Base-by-base conservation (phyloP, 2,329 filamentous ascomycete genomes). In the Aspergillus flavus region DNA sequence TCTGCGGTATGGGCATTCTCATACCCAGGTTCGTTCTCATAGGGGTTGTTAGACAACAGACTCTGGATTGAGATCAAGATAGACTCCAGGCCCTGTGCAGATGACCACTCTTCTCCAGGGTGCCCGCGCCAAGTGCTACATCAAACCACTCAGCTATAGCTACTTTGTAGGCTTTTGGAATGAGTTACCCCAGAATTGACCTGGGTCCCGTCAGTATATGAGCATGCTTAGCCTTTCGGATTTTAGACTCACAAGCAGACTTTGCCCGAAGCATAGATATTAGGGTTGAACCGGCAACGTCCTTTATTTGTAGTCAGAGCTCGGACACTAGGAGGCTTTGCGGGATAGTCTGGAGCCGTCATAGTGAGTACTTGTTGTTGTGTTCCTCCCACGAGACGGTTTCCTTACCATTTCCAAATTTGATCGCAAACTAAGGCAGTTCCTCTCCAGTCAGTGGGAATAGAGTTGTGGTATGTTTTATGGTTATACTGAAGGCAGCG, bases 21-120 rank as follows among this genome's bases (percentile, higher is more conserved):
- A 70, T 92, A 97, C 6, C 95, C 95, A 1, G 95, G 95, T 76
- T 99, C 95, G 71, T 98, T 97, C 75, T 95, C 92, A 78, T 97
- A 98, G 0, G 94, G 95, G 71, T 97, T 97, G 32, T 87, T 81
- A 1, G 93, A 97, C 90, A 99, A 94, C 52, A 99, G 83, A 76
- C 94, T 97, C 78, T 99, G 95, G 62, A 99, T 97, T 6, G 94
- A 98, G 59, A 98, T 87, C 55, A 99, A 79, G 56, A 98, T 92
- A 0, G 94, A 98, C 76, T 98, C 95, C 1, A 99, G 83, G 7
- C 95, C 94, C 76, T 98, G 95, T 0, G 94, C 95, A 19, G 94
- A 93, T 19, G 94, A 97, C 95, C 95, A 99, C 76, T 97, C 89
- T 78, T 98, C 95, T 61, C 94, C 93, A 19, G 88, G 86, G 73